Conservation (phyloP, 2,329 filamentous ascomycete genomes). For the Ophiostoma perfectum region DNA sequence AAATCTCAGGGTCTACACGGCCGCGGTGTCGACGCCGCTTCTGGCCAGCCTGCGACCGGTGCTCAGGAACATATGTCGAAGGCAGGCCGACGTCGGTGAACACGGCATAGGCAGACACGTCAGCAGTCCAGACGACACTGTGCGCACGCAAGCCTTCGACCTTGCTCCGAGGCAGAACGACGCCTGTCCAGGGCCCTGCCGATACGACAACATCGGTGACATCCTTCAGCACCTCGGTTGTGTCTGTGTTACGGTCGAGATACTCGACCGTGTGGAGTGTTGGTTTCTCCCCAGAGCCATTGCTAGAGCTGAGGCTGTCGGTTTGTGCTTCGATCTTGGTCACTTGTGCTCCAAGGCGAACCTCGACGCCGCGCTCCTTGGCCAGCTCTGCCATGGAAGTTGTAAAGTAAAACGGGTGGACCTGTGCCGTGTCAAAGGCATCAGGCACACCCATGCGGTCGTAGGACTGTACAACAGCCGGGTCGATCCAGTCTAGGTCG, state of each 20-base stretch:
- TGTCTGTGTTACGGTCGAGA: conserved; percentile 43
- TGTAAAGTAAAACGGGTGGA: conserved; percentile 89
- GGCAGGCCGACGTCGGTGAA: conserved; percentile 84
- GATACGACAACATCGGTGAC: conserved; percentile 52
- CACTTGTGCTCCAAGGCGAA: conserved; percentile 62
- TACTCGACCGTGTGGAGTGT: conserved; percentile 52
- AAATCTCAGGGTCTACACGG: conserved; percentile 82
- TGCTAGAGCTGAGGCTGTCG: background rate
- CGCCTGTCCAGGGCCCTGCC: conserved; percentile 59
- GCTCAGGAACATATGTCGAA: conserved; percentile 52
- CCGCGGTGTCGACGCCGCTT: conserved; percentile 51
- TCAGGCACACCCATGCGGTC: conserved; percentile 70
- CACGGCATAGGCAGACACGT: conserved; percentile 67
- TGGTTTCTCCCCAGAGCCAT: too few relatives aligned
- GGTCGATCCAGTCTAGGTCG: conserved; percentile 80
- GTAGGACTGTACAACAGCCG: conserved; percentile 62
- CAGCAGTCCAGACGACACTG: conserved; percentile 58
- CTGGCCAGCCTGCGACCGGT: conserved; percentile 44
- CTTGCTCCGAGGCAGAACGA: conserved; percentile 52
- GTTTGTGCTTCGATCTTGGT: conserved; percentile 54
- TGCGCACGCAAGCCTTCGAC: conserved; percentile 58
- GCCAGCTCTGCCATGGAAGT: conserved; percentile 75
- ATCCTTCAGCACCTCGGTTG: conserved; percentile 36
- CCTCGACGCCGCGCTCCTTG: conserved; percentile 59
- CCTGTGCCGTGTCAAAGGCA: conserved; percentile 77